Percentiles rank a stretch among this genome's conserved stretches.
Conservation (phyloP, 768 basidiomycete genomes). For the Xerocomellus amylosporus region DNA sequence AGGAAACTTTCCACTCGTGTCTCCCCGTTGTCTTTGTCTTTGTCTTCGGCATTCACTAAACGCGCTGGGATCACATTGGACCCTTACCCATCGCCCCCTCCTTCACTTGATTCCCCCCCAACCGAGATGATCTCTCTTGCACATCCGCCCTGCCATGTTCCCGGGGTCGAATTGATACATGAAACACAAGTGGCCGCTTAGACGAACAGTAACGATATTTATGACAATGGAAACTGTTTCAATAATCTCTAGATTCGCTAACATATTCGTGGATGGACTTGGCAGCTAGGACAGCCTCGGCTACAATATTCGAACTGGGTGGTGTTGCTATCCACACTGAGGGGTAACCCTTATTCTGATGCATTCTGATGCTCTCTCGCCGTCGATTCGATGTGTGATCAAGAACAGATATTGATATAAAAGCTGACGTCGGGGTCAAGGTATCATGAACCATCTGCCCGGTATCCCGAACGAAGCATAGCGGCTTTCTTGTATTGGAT, state of each 20-base stretch:
- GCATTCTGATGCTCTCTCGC: background rate
- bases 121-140: constrained; percentile 12
- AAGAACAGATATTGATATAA: background rate
- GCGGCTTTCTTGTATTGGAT: constrained; percentile 9
- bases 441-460: too few relatives aligned
- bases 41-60: constrained; percentile 23
- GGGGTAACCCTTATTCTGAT: too few relatives aligned
- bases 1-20: constrained; percentile 16
- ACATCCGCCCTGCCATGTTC: constrained; percentile 6
- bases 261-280: background rate
- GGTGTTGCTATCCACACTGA: too few relatives aligned
- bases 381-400: background rate
- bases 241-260: background rate
- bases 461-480: background rate
- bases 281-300: background rate
- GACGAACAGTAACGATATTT: constrained; percentile 23
- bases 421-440: background rate
- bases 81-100: constrained; percentile 52
- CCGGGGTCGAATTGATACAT: constrained; percentile 2
- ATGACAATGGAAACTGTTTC: constrained; percentile 14
- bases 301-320: background rate
- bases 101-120: constrained; percentile 27
- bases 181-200: constrained; percentile 19
- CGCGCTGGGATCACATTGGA: constrained; percentile 28
- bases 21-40: constrained; percentile 16